Percentiles rank a stretch among this genome's conserved stretches.
Conservation (phyloP, 768 basidiomycete genomes). For the Xerocomus brunneocitrinus region DNA sequence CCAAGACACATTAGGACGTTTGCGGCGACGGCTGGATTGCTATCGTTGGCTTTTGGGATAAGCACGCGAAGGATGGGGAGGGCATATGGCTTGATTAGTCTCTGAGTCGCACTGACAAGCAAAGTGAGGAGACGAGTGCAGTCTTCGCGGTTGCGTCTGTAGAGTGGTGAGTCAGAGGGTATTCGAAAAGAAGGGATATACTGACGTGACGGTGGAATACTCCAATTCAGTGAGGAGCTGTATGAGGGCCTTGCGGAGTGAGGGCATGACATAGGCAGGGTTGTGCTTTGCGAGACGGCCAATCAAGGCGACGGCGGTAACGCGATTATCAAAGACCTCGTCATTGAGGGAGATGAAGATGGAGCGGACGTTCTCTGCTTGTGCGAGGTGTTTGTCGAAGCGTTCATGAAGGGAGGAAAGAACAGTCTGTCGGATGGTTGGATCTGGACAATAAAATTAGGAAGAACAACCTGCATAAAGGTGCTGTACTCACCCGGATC, state of each 20-base stretch:
- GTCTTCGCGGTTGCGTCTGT: slow-evolving; percentile 83
- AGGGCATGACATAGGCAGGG: slow-evolving; percentile 98
- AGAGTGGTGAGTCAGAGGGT: neutral
- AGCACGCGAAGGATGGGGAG: slow-evolving; percentile 92
- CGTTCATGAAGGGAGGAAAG: slow-evolving; percentile 83
- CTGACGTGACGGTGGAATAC: slow-evolving; percentile 85
- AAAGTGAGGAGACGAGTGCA: slow-evolving; percentile 86
- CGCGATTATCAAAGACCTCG: slow-evolving; percentile 90
- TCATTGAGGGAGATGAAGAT: slow-evolving; percentile 97
- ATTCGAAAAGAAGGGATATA: slow-evolving; percentile 17
- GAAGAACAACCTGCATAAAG: slow-evolving; percentile 1
- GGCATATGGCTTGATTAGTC: slow-evolving; percentile 93
- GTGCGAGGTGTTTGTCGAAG: slow-evolving; percentile 95
- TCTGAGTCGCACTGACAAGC: slow-evolving; percentile 86
- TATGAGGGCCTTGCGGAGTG: slow-evolving; percentile 89
- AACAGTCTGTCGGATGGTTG: slow-evolving; percentile 81
- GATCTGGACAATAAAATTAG: slow-evolving; percentile 37
- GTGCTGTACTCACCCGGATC: slow-evolving; percentile 70
- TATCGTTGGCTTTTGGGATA: slow-evolving; percentile 82
- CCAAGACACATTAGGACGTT: slow-evolving; percentile 93
- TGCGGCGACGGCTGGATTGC: slow-evolving; percentile 83
- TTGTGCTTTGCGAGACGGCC: slow-evolving; percentile 93
- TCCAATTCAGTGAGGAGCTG: slow-evolving; percentile 95
- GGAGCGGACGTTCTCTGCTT: slow-evolving; percentile 97
- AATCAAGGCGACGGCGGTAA: slow-evolving; percentile 86